These are phyloP conservation scores for Kwoniella dejecticola DNA, from an alignment of 768 basidiomycete species.

Conservation along the genomic window DNA sequence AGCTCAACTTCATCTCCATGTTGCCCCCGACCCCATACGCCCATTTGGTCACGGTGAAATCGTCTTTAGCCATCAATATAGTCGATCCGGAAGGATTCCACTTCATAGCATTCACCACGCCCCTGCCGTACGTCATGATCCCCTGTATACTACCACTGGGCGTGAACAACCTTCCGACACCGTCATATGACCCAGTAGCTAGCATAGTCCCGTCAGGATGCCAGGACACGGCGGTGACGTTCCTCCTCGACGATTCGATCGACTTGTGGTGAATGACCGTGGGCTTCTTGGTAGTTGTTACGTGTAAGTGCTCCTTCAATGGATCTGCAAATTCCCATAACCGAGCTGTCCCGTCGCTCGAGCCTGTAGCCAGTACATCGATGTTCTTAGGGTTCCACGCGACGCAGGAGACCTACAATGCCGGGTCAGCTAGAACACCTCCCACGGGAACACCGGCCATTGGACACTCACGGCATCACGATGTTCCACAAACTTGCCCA, in stretches of 20 bases:
- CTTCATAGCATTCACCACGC: constrained; percentile 45
- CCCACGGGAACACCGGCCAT: no score
- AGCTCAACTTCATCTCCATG: constrained; percentile 26
- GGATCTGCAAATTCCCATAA: constrained; percentile 56
- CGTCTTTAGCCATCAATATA: constrained; percentile 41
- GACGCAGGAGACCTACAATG: constrained; percentile 37
- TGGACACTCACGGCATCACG: constrained; percentile 32
- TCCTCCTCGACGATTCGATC: constrained; percentile 43
- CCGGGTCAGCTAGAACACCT: no score
- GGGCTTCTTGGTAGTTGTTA: constrained; percentile 19
- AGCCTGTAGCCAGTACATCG: constrained; percentile 44
- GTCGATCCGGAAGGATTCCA: constrained; percentile 42
- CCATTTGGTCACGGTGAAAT: constrained; percentile 38
- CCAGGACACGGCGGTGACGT: constrained; percentile 46
- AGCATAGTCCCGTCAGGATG: constrained; percentile 51
- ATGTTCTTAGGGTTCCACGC: constrained; percentile 51
- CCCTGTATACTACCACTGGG: constrained; percentile 41
- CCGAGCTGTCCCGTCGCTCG: constrained; percentile 40
- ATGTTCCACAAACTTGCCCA: constrained; percentile 31
- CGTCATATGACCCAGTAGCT: constrained; percentile 49
- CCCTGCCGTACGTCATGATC: constrained; percentile 49
- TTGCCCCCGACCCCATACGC: constrained; percentile 18
- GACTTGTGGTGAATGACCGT: constrained; percentile 36
- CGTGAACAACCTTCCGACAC: constrained; percentile 48
- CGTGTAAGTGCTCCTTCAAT: no score